A percentile compares a stretch with the other conserved stretches of the same genome.
These are phyloP conservation scores for Zygosaccharomyces siamensis DNA, from an alignment of 805 yeast genomes.

Conservation along the genomic window DNA sequence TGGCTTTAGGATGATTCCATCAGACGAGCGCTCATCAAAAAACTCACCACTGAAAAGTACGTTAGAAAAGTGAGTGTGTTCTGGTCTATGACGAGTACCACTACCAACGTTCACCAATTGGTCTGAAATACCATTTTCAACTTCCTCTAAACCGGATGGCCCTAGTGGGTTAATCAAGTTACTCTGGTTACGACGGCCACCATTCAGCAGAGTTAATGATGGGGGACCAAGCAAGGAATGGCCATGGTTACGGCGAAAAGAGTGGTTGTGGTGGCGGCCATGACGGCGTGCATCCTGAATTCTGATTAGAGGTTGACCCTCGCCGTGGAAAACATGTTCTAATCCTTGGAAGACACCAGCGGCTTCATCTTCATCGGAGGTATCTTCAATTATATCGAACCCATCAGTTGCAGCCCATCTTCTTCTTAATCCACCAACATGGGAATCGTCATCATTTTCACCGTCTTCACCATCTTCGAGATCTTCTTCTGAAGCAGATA, in stretches of 20 bases:
- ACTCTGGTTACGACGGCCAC: conserved; percentile 28
- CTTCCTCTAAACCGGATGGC: conserved; percentile 34
- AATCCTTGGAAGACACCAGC: conserved; percentile 33
- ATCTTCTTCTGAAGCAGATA: conserved; percentile 30
- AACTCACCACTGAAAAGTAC: conserved; percentile 31
- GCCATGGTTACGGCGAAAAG: conserved; percentile 19
- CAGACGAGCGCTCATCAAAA: conserved; percentile 31
- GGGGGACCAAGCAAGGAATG: conserved; percentile 26
- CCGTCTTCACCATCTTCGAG: conserved; percentile 32
- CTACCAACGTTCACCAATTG: conserved; percentile 25
- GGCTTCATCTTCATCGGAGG: conserved; percentile 29
- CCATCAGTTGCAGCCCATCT: conserved; percentile 31
- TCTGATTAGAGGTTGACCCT: conserved; percentile 28
- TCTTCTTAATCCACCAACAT: conserved; percentile 24
- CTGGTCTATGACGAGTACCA: conserved; percentile 25
- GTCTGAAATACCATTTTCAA: conserved; percentile 30
- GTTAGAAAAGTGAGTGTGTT: conserved; percentile 28
- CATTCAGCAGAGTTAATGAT: conserved; percentile 28
- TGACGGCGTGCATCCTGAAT: conserved; percentile 23
- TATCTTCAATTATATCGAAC: conserved; percentile 28
- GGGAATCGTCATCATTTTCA: conserved; percentile 19
- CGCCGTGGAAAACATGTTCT: conserved; percentile 31
- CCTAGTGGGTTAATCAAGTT: conserved; percentile 32
- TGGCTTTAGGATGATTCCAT: conserved; percentile 37
- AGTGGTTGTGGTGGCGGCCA: conserved; percentile 22